Conservation (phyloP, 768 basidiomycete genomes). For the Agaricus bisporus region DNA sequence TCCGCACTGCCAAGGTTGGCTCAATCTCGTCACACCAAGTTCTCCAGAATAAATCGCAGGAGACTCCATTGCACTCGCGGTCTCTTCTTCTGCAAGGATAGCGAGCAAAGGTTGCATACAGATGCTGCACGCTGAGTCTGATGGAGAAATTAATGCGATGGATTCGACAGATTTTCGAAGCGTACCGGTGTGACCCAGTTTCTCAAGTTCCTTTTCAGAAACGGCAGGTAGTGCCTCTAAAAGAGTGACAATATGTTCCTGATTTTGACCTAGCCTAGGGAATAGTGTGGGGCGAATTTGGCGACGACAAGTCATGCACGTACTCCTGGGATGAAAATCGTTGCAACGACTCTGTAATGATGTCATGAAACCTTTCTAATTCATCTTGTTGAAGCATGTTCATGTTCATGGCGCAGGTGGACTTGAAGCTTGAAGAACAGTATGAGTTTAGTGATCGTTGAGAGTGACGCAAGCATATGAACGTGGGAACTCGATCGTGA, state of each 20-base stretch:
- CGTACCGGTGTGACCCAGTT: constrained; percentile 42
- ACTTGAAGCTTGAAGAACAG: background rate
- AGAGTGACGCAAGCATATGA: constrained; percentile 11
- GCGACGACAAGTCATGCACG: background rate
- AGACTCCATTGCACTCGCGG: constrained; percentile 69
- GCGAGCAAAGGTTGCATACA: constrained; percentile 68
- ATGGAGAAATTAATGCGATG: background rate
- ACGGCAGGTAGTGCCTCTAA: constrained; percentile 7
- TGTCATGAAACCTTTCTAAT: background rate
- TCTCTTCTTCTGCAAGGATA: constrained; percentile 69
- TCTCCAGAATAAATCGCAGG: constrained; percentile 67
- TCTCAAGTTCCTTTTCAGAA: constrained; percentile 42
- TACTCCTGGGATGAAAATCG: background rate
- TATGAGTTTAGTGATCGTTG: constrained; percentile 1
- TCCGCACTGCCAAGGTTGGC: constrained; percentile 44
- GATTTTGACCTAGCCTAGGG: background rate
- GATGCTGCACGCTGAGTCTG: constrained; percentile 71
- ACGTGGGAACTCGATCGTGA: constrained; percentile 20
- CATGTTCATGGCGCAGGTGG: background rate
- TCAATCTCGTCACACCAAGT: constrained; percentile 62
- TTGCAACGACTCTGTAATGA: background rate
- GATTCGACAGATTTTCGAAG: background rate
- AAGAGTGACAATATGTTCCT: constrained; percentile 16
- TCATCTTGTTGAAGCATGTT: background rate
- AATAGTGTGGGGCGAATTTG: background rate